phyloP scores from a whole-genome alignment of 2,329 filamentous ascomycete genomes.

The Talaromyces sp. region DNA sequence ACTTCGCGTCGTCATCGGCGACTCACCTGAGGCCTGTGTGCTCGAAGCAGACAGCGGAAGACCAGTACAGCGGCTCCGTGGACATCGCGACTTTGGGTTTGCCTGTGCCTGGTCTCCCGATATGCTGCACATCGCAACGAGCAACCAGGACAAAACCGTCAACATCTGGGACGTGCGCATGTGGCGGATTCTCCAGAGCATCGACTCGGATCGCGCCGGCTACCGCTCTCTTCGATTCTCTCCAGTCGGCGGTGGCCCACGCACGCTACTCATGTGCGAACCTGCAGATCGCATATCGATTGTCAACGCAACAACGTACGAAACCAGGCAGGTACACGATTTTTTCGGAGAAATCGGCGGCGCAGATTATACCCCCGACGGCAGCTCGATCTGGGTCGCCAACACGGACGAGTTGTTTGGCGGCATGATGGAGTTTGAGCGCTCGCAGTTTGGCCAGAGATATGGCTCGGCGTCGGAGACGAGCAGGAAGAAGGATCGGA shows the following conservation, averaged over 20 bases:
- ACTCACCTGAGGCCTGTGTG: slow-evolving; percentile 36
- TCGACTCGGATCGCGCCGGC: slow-evolving; percentile 40
- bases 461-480: slow-evolving; percentile 20
- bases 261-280: slow-evolving; percentile 37
- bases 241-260: slow-evolving; percentile 38
- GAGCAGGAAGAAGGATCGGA: not conserved
- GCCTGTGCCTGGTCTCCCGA: slow-evolving; percentile 43
- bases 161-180: slow-evolving; percentile 43
- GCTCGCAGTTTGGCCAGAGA: slow-evolving; percentile 30
- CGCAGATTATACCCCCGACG: slow-evolving; percentile 37
- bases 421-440: slow-evolving; percentile 40
- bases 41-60: slow-evolving; percentile 39
- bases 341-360: slow-evolving; percentile 43
- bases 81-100: slow-evolving; percentile 40
- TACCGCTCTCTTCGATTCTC: slow-evolving; percentile 40
- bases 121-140: slow-evolving; percentile 42
- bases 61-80: slow-evolving; percentile 31
- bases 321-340: slow-evolving; percentile 37
- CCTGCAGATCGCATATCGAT: slow-evolving; percentile 40
- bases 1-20: slow-evolving; percentile 40
- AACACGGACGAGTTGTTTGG: slow-evolving; percentile 39
- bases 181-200: slow-evolving; percentile 33
- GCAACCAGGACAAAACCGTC: slow-evolving; percentile 41
- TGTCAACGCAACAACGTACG: slow-evolving; percentile 39
- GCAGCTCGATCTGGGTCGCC: slow-evolving; percentile 36